A percentile compares a stretch with the other conserved stretches of the same genome.
phyloP scores from a whole-genome alignment of 139 green algal species.

The Deuterostichococcus epilithicus region DNA sequence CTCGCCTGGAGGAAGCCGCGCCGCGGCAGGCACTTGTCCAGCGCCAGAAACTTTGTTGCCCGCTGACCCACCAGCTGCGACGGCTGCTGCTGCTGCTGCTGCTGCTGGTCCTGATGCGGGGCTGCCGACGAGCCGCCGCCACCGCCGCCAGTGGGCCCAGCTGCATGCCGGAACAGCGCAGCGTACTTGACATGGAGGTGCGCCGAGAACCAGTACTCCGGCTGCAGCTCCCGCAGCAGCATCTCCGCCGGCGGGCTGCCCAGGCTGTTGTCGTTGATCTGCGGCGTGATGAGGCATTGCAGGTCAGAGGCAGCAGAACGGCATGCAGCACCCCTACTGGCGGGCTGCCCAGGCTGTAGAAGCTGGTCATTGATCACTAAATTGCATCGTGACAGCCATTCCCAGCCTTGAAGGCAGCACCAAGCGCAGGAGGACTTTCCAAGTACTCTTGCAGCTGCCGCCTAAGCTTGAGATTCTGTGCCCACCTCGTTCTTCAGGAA shows the following conservation, averaged over 20 bases:
- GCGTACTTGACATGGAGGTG: slow-evolving; percentile 97
- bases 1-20: slow-evolving; percentile 89
- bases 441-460: not conserved
- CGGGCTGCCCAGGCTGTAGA: slow-evolving; percentile 65
- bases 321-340: slow-evolving; percentile 50
- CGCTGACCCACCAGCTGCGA: not conserved
- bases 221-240: slow-evolving; percentile 71
- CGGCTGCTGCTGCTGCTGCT: not conserved
- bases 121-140: slow-evolving; percentile 6
- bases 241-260: slow-evolving; percentile 62
- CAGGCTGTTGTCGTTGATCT: slow-evolving; percentile 62
- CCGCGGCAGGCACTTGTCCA: slow-evolving; percentile 96
- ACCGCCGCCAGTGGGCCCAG: not conserved
- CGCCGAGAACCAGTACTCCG: slow-evolving; percentile 90
- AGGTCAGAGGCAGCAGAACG: not conserved
- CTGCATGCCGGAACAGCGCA: slow-evolving; percentile 74
- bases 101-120: not conserved
- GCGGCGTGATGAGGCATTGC: slow-evolving; percentile 1
- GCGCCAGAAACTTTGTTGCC: slow-evolving; percentile 83
- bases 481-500: slow-evolving; percentile 78
- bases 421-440: not conserved
- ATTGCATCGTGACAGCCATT: not conserved
- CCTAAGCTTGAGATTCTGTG: not conserved
- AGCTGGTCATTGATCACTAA: slow-evolving; percentile 31
- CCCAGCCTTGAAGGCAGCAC: not conserved